Evolutionary conservation across 2,329 filamentous ascomycete species (phyloP), one percentile per base, ranked within the genome.

Genomic region (Fonsecaea erecta): DNA sequence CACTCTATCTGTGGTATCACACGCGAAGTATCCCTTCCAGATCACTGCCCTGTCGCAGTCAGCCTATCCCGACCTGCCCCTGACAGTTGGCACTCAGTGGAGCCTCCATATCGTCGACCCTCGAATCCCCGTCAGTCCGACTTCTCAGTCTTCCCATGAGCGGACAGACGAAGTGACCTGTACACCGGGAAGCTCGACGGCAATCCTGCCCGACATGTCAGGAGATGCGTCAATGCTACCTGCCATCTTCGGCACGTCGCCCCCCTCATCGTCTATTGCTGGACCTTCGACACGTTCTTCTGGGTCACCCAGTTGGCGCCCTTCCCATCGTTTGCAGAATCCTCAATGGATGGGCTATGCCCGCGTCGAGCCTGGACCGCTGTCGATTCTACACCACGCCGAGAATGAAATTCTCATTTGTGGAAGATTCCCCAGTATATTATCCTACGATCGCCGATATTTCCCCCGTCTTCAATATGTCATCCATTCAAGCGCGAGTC

Each of bases 381-480:
- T 96, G 26, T 92, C 89, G 52, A 93, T 97, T 67, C 80, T 96
- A 1, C 92, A 97, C 74, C 81, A 93, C 30, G 88, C 89, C 14
- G 82, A 80, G 8, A 90, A 91, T 56, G 90, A 95, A 32, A 95
- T 98, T 46, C 94, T 93, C 79, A 87, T 97, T 37, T 92, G 90
- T 3, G 94, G 94, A 0, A 87, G 94, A 16, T 97, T 97, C 75
- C 90, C 93, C 3, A 93, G 88, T 72, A 91, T 97, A 63, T 81
- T 97, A 2, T 90, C 92, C 74, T 98, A 97, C 77, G 93, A 97
- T 74, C 86, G 93, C 2, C 89, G 94, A 52, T 92, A 86, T 76
- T 96, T 97, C 73, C 91, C 92, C 0, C 85, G 86, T 16, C 84
- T 97, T 7, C 85, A 87, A 65, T 89, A 87, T 5, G 92, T 92